These are phyloP conservation scores for Pistacia vera DNA, from an alignment of 345 rosid species.

Conservation along the genomic window DNA sequence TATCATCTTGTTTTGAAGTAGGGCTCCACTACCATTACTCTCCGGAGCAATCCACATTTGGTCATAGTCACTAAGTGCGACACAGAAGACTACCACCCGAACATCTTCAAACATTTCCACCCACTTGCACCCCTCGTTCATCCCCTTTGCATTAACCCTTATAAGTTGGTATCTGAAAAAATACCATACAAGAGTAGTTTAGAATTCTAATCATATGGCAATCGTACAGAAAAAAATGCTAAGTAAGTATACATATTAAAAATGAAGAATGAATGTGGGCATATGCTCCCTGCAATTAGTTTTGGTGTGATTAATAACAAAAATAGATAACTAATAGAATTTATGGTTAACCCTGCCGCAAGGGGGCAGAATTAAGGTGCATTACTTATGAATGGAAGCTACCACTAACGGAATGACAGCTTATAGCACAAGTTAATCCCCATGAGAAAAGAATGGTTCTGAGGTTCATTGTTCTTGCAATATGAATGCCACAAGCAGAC, in stretches of 20 bases:
- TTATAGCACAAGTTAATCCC: background rate
- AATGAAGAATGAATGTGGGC: background rate
- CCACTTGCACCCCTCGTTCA: conserved; percentile 99
- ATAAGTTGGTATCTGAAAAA: conserved; percentile 82
- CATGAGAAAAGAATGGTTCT: background rate
- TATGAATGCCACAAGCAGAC: background rate
- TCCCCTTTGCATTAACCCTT: conserved; percentile 86
- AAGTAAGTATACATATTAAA: background rate
- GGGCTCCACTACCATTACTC: conserved; percentile 48
- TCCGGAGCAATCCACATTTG: conserved; percentile 58
- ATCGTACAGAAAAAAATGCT: background rate
- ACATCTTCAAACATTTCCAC: conserved; percentile 99
- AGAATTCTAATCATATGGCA: background rate
- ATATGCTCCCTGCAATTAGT: background rate
- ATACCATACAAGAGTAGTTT: background rate
- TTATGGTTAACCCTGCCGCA: background rate
- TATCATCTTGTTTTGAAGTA: conserved; percentile 78
- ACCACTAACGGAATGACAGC: background rate
- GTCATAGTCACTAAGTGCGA: conserved; percentile 86
- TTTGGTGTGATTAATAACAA: background rate
- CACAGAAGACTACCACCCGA: conserved; percentile 78
- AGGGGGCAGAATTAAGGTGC: background rate
- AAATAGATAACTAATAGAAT: background rate
- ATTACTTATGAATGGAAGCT: conserved; percentile 1
- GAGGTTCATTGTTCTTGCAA: background rate